Conservation (phyloP, 768 basidiomycete genomes). For the Suillus ampliporus region DNA sequence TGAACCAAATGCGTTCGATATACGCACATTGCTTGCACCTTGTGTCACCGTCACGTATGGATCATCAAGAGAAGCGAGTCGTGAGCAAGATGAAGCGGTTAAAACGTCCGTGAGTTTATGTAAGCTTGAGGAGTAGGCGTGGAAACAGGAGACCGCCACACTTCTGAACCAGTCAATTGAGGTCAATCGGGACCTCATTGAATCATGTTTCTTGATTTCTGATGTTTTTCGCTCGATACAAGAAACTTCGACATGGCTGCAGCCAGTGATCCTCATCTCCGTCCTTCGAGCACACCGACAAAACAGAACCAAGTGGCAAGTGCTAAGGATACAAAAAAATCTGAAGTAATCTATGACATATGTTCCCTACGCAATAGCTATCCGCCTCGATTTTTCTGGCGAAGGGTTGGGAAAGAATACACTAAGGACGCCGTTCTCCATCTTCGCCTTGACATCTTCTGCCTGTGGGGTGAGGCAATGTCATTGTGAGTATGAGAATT, state of each 20-base stretch:
- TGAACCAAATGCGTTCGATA: not conserved
- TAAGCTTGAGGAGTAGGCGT: not conserved
- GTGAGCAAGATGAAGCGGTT: not conserved
- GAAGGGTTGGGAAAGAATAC: conserved; percentile 54
- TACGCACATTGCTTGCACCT: not conserved
- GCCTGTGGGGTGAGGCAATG: conserved; percentile 29
- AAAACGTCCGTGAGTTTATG: not conserved
- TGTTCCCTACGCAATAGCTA: not conserved
- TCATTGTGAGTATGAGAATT: not conserved
- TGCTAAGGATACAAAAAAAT: too few species aligned
- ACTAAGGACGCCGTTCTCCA: conserved; percentile 53
- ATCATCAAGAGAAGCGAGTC: not conserved
- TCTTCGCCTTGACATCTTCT: conserved; percentile 52
- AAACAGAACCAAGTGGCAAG: too few species aligned
- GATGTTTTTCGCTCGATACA: too few species aligned
- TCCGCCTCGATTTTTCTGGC: conserved; percentile 34
- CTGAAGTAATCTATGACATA: too few species aligned
- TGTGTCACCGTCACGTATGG: not conserved
- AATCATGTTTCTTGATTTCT: too few species aligned
- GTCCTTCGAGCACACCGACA: too few species aligned
- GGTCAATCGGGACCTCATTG: too few species aligned
- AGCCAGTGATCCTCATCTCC: too few species aligned
- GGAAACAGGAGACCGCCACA: not conserved
- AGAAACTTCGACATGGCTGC: too few species aligned
- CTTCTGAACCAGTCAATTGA: too few species aligned